phyloP scores from a whole-genome alignment of 1,284 basidiomycete species.

The Athelia sp. region DNA sequence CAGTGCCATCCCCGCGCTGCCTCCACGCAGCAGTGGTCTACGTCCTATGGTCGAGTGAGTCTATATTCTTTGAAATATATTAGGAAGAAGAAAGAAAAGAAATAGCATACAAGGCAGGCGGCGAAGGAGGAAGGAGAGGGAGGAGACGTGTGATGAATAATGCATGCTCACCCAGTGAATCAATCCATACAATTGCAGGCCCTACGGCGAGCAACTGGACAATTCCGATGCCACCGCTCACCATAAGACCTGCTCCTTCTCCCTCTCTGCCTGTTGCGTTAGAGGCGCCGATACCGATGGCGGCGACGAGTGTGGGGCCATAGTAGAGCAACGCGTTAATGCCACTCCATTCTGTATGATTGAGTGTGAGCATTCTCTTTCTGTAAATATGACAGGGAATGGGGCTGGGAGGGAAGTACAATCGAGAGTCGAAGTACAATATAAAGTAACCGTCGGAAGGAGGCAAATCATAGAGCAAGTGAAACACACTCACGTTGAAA shows the following conservation, averaged over 20 bases:
- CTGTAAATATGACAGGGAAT: too few relatives aligned
- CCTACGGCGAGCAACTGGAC: slow-evolving; percentile 73
- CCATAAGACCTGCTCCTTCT: slow-evolving; percentile 51
- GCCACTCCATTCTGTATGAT: slow-evolving; percentile 74
- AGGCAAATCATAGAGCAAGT: slow-evolving; percentile 1
- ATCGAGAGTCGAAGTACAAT: too few relatives aligned
- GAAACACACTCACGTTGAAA: slow-evolving; percentile 60
- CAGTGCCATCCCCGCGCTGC: slow-evolving; percentile 65
- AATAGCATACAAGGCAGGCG: not conserved
- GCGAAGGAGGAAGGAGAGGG: not conserved
- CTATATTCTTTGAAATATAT: too few relatives aligned
- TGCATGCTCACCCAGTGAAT: slow-evolving; percentile 71
- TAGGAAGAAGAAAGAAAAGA: not conserved
- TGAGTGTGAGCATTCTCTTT: too few relatives aligned
- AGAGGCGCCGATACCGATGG: slow-evolving; percentile 43
- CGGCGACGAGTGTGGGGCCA: slow-evolving; percentile 65
- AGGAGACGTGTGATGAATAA: too few relatives aligned
- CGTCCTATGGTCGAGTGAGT: too few relatives aligned
- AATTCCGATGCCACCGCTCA: slow-evolving; percentile 76
- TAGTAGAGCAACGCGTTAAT: slow-evolving; percentile 82
- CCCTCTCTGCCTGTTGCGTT: slow-evolving; percentile 27
- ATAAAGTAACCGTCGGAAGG: too few relatives aligned
- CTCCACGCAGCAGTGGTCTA: slow-evolving; percentile 58
- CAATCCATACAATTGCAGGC: slow-evolving; percentile 69
- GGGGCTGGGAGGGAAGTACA: too few relatives aligned